Evolutionary conservation across 2,329 filamentous ascomycete species (phyloP).

Genomic region (Ophiostoma ulmi): DNA sequence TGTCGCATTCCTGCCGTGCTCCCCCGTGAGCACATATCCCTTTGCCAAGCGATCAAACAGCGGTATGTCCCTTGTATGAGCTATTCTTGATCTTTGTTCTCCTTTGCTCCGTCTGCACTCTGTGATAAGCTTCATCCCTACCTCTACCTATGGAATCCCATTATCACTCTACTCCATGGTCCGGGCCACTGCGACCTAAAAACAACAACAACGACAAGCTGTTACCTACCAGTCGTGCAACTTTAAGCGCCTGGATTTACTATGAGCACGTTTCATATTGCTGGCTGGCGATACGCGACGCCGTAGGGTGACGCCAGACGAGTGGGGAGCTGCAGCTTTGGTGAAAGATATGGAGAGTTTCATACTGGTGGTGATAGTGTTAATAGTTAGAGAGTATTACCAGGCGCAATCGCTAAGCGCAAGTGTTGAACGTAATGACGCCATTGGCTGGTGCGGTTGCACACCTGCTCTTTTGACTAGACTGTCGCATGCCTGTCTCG

Average conservation of each 20-base stretch:
- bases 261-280: slow-evolving; percentile 10
- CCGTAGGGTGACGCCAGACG: background rate
- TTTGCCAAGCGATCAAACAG: slow-evolving; percentile 9
- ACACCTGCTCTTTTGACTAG: background rate
- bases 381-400: background rate
- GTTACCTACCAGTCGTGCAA: background rate
- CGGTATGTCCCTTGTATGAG: slow-evolving; percentile 4
- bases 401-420: background rate
- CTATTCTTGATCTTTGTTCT: background rate
- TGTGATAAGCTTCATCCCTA: background rate
- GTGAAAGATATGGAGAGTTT: background rate
- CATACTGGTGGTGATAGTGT: background rate
- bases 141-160: background rate
- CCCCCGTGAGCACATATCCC: slow-evolving; percentile 9
- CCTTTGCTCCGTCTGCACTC: background rate
- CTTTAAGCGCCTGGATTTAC: background rate
- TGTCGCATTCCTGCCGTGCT: background rate
- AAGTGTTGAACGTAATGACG: slow-evolving; percentile 3
- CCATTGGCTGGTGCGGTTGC: slow-evolving; percentile 9
- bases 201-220: background rate
- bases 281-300: background rate
- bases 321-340: background rate
- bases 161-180: background rate
- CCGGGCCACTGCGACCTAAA: background rate
- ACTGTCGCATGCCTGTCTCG: slow-evolving; percentile 2